Conservation (phyloP, 352 stramenopile genomes). For the Salisapilia sapeloensis region DNA sequence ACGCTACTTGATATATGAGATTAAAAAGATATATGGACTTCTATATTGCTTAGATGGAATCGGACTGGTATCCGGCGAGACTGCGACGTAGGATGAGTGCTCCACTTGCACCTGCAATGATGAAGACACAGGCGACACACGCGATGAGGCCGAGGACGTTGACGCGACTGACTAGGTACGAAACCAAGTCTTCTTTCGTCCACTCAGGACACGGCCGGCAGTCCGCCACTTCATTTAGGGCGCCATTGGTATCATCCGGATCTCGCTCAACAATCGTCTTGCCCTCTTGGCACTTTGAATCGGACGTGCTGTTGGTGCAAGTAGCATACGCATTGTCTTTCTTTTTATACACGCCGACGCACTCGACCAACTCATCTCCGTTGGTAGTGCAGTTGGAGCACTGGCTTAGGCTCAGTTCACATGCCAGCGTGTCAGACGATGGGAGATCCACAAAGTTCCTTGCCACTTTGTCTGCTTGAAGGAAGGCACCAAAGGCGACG, state of each 20-base stretch:
- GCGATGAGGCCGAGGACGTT: slow-evolving; percentile 48
- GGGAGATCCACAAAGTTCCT: slow-evolving; percentile 26
- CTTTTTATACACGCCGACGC: slow-evolving; percentile 18
- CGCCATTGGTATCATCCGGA: too few relatives aligned
- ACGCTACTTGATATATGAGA: too few relatives aligned
- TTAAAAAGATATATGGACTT: too few relatives aligned
- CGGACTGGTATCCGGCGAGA: slow-evolving; percentile 66
- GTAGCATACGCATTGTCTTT: slow-evolving; percentile 11
- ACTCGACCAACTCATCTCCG: slow-evolving; percentile 8
- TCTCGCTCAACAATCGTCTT: slow-evolving; percentile 18
- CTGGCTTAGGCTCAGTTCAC: slow-evolving; percentile 34
- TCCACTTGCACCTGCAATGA: slow-evolving; percentile 44
- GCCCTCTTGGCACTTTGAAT: slow-evolving; percentile 14
- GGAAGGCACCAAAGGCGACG: slow-evolving; percentile 45
- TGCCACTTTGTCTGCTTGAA: slow-evolving; percentile 36
- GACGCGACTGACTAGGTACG: slow-evolving; percentile 42
- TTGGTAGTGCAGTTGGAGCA: slow-evolving; percentile 62
- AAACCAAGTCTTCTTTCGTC: slow-evolving; percentile 40
- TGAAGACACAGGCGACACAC: slow-evolving; percentile 55
- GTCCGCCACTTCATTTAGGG: too few relatives aligned
- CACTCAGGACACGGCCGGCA: slow-evolving; percentile 71
- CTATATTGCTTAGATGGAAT: slow-evolving; percentile 56
- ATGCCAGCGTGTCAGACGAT: slow-evolving; percentile 28
- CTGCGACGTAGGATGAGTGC: slow-evolving; percentile 57
- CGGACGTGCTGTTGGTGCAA: slow-evolving; percentile 11